Evolutionary conservation across 352 stramenopile genomes (phyloP).

Genomic region (Phytophthora sp.): DNA sequence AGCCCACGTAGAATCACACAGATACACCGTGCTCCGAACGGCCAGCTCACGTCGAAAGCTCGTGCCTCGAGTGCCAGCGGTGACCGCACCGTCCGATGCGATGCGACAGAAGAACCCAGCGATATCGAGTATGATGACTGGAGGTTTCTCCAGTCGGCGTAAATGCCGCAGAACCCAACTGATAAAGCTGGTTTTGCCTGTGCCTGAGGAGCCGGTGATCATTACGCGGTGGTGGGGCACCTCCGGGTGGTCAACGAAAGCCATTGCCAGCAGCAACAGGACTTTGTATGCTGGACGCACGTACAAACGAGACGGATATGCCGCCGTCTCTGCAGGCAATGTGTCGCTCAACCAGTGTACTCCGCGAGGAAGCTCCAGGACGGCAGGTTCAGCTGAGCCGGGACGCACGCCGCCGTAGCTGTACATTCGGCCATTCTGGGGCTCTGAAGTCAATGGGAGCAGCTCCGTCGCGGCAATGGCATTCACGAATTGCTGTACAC

Average conservation of each 20-base stretch:
- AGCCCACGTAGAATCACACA: slow-evolving; percentile 32
- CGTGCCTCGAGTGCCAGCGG: slow-evolving; percentile 15
- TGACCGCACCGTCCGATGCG: slow-evolving; percentile 23
- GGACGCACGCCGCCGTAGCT: slow-evolving; percentile 20
- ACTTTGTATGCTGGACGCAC: slow-evolving; percentile 35
- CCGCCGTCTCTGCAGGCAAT: not conserved
- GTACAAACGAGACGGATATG: slow-evolving; percentile 18
- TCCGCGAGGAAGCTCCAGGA: slow-evolving; percentile 22
- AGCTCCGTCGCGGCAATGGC: slow-evolving; percentile 8
- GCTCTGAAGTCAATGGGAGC: slow-evolving; percentile 8
- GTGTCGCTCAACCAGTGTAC: slow-evolving; percentile 12
- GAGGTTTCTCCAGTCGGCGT: slow-evolving; percentile 8
- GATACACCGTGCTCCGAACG: slow-evolving; percentile 31
- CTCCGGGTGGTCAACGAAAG: slow-evolving; percentile 32
- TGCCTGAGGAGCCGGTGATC: slow-evolving; percentile 42
- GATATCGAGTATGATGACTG: slow-evolving; percentile 37
- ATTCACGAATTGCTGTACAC: slow-evolving; percentile 22
- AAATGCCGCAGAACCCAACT: slow-evolving; percentile 40
- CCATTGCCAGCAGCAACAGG: slow-evolving; percentile 27
- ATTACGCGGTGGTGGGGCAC: slow-evolving; percentile 28
- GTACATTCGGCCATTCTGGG: slow-evolving; percentile 20
- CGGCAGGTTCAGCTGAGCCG: slow-evolving; percentile 15
- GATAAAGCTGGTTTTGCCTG: slow-evolving; percentile 50
- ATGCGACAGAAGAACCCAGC: slow-evolving; percentile 39
- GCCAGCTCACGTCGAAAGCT: slow-evolving; percentile 37